Evolutionary conservation across 345 rosid species (phyloP).

Genomic region (Citrus cavaleriei): DNA sequence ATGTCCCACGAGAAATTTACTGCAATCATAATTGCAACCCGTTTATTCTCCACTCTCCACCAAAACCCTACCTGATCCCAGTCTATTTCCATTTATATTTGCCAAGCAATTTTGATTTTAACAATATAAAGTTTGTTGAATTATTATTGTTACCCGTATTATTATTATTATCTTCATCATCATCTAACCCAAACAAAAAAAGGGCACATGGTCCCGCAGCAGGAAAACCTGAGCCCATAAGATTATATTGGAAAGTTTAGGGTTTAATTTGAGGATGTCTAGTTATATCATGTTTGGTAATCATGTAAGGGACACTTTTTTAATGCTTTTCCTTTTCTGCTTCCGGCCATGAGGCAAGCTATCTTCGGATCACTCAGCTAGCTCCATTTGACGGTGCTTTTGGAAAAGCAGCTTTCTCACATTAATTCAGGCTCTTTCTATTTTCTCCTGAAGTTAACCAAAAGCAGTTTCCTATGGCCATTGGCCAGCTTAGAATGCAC

Average conservation of each 20-base stretch:
- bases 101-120: too few species aligned
- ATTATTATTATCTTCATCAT: too few species aligned
- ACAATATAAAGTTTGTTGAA: too few species aligned
- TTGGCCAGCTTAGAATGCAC: too few species aligned
- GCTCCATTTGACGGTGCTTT: slow-evolving; percentile 12
- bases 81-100: too few species aligned
- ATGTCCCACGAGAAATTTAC: too few species aligned
- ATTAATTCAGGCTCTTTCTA: neutral
- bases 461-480: neutral
- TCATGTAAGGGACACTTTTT: neutral
- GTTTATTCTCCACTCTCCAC: neutral
- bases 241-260: neutral
- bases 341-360: neutral
- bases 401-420: neutral
- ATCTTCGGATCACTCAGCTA: neutral
- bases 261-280: neutral
- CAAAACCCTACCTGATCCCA: neutral
- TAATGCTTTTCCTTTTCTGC: neutral
- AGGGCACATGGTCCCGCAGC: too few species aligned
- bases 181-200: too few species aligned
- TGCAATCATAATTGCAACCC: neutral
- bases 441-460: neutral
- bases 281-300: neutral
- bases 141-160: too few species aligned
- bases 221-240: neutral